A percentile compares a stretch with the other conserved stretches of the same genome.
Evolutionary conservation across 176 grass and related monocot genomes (phyloP).

Genomic region (Elaeis guineensis): DNA sequence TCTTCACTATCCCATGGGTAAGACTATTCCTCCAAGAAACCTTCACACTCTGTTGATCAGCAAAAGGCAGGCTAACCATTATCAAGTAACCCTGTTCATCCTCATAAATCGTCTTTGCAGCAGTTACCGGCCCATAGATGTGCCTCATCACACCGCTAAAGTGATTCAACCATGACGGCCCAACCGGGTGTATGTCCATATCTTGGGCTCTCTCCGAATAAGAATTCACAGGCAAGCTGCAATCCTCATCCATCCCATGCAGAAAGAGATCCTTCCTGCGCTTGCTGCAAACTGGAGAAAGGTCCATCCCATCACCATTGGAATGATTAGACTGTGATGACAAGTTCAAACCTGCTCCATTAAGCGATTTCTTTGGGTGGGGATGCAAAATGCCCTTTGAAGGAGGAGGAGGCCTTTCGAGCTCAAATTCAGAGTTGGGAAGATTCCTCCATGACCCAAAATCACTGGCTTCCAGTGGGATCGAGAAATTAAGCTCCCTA

Average conservation of each 20-base stretch:
- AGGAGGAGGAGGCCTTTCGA: constrained; percentile 46
- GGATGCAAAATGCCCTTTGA: constrained; percentile 35
- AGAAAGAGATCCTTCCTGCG: constrained; percentile 60
- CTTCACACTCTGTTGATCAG: constrained; percentile 86
- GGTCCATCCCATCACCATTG: constrained; percentile 69
- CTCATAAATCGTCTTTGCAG: constrained; percentile 88
- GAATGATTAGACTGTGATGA: constrained; percentile 71
- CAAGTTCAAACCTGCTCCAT: constrained; percentile 72
- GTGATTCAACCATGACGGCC: constrained; percentile 57
- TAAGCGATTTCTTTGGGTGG: constrained; percentile 57
- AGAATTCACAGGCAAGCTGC: constrained; percentile 54
- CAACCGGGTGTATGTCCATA: constrained; percentile 49
- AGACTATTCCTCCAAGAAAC: constrained; percentile 89
- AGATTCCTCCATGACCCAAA: constrained; percentile 91
- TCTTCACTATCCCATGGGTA: constrained; percentile 82
- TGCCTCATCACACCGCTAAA: constrained; percentile 86
- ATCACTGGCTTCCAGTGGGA: constrained; percentile 77
- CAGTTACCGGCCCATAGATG: constrained; percentile 59
- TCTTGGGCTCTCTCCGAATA: constrained; percentile 41
- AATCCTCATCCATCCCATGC: constrained; percentile 65
- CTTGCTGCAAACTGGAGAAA: constrained; percentile 79
- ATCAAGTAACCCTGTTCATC: constrained; percentile 78
- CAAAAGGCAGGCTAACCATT: constrained; percentile 80
- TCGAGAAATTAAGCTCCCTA: constrained; percentile 71
- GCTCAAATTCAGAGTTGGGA: constrained; percentile 63